Evolutionary conservation across 331 rosid genomes (phyloP), one percentile per base, ranked within the genome.

Genomic region (Saraca asoca): DNA sequence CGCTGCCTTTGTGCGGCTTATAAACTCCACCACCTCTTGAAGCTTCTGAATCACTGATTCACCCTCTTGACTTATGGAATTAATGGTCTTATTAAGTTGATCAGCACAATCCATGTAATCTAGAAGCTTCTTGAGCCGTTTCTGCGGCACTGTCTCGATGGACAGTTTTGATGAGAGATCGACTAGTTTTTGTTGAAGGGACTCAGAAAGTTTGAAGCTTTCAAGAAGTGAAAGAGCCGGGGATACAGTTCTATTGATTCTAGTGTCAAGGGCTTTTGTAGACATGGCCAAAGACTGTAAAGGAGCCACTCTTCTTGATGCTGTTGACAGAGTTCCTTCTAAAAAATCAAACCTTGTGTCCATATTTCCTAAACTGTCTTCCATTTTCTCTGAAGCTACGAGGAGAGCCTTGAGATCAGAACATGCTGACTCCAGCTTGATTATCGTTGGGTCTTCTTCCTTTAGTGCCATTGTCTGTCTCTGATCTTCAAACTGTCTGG

Each of bases 21-120:
- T 68, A 56, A 87, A 92, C 80, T 92, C 98, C 45, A 92, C 98
- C 62, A 89, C 98, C 75, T 92, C 98, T 17, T 92, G 98, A 52
- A 89, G 95, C 82, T 49, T 82, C 86, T 81, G 91, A 38, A 91
- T 80, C 79, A 83, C 98, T 5, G 81, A 77, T 78, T 87, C 93
- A 0, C 89, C 98, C 19, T 80, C 98, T 44, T 61, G 60, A 29
- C 88, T 59, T 38, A 92, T 83, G 9, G 58, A 61, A 9, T 20
- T 74, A 3, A 92, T 79, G 12, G 87, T 81, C 5, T 45, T 74
- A 34, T 77, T 81, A 7, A 92, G 66, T 66, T 75, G 71, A 43
- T 89, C 94, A 14, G 84, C 94, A 18, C 85, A 83, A 38, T 79
- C 83, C 68, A 78, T 75, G 62, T 85, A 86, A 16, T 82, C 84